phyloP scores from a whole-genome alignment of 805 yeast species.

The Suhomyces sp. region DNA sequence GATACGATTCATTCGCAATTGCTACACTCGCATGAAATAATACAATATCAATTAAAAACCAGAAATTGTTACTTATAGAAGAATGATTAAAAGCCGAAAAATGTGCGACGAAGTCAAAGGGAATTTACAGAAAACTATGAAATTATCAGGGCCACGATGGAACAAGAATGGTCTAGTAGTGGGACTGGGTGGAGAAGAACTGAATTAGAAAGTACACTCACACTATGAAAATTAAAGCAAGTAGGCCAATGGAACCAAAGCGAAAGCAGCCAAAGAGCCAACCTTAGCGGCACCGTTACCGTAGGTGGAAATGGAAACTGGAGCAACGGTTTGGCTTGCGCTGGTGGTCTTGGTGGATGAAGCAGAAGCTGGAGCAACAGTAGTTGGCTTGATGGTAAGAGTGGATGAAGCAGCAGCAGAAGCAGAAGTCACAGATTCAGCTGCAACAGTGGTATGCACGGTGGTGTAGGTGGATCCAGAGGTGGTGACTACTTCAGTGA shows the following conservation, averaged over 20 bases:
- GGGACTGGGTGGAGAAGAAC: neutral
- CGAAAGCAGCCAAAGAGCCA: conserved; percentile 25
- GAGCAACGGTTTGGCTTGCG: neutral
- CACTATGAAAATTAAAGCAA: neutral
- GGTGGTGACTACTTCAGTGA: conserved; percentile 10
- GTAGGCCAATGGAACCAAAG: conserved; percentile 33
- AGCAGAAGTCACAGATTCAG: neutral
- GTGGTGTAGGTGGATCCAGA: conserved; percentile 10
- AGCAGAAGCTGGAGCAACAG: conserved; percentile 2
- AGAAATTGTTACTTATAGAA: neutral
- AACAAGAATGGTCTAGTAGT: neutral
- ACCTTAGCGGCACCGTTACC: conserved; percentile 11
- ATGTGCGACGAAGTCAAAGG: neutral
- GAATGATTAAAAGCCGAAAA: neutral
- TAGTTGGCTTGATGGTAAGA: conserved; percentile 1
- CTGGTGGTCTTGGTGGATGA: conserved; percentile 8
- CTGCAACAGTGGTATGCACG: conserved; percentile 4
- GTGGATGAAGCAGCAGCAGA: conserved; percentile 10
- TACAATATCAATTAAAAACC: neutral
- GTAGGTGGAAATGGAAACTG: conserved; percentile 6
- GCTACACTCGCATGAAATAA: neutral
- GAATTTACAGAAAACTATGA: neutral
- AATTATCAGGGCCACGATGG: neutral
- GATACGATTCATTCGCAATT: no score
- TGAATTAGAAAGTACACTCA: neutral